Evolutionary conservation across 2,329 filamentous ascomycete genomes (phyloP), one percentile per base, ranked within the genome.

Genomic region (Ascomycota sp.): DNA sequence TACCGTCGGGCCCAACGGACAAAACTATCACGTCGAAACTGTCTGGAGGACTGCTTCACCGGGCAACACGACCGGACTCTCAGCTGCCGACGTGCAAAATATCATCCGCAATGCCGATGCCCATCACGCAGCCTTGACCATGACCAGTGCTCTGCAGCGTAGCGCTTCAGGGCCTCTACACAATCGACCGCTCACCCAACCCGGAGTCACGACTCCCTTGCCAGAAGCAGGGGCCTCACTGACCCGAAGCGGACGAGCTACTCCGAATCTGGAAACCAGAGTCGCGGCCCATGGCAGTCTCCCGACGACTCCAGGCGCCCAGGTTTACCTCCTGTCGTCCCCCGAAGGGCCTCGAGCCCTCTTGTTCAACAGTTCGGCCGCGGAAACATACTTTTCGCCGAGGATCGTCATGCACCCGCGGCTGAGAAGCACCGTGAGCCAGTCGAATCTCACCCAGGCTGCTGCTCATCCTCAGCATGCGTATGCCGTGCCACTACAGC

Each of bases 281-380:
- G 46, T 52, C 13, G 38, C 39, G 8, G 47, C 43, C n/a, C 38
- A 39, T 9, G 48, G 43, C 19, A 43, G 40, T 30, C 36, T 43
- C 24, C 46, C 43, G 33, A 45, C 37, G 27, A 28, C 41, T 23
- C 50, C 50, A 17, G 46, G 43, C 2, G 53, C 60, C 0, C 61
- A 68, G 34, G 64, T 73, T 2, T 75, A 73, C 38, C 62, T 75
- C 17, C 43, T 75, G 6, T 65, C 60, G 11, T 74, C 70, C 0
- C 68, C 69, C 1, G 55, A 57, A 25, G 70, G 70, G 1, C 70
- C 69, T 1, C 60, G 61, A 13, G 69, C 60, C 5, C 46, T 75
- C 2, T 44, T 75, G 6, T 49, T 75, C 25, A 68, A 64, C 38
- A 57, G 59, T 35, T 49, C 55, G 26, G 47, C 47, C 9, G 43